Evolutionary conservation across 257 asterid species (phyloP).

Genomic region (Verbena officinalis): DNA sequence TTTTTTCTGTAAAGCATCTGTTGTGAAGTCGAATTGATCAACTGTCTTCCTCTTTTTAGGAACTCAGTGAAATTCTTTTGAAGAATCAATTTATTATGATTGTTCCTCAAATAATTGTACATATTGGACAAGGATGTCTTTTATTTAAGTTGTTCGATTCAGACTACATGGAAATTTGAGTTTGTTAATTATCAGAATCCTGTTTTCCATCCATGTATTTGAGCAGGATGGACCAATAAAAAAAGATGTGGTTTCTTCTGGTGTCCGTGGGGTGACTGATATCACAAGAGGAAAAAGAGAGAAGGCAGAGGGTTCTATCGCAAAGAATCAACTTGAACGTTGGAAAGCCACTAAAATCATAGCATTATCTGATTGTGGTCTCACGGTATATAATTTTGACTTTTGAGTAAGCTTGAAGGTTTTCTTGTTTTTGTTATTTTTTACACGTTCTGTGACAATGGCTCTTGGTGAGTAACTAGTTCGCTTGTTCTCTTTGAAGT

Average conservation of each 20-base stretch:
- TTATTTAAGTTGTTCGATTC: constrained; percentile 9
- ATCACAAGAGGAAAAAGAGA: constrained; percentile 35
- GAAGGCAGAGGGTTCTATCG: constrained; percentile 35
- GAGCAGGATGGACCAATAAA: constrained; percentile 72
- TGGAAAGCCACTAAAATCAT: constrained; percentile 83
- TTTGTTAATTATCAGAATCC: constrained; percentile 14
- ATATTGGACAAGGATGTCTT: constrained; percentile 1
- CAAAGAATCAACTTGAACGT: constrained; percentile 52
- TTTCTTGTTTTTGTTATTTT: constrained; percentile 1
- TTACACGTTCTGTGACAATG: not conserved
- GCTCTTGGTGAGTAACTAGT: not conserved
- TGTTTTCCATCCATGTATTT: constrained; percentile 15
- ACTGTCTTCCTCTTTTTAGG: not conserved
- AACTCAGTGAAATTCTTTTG: not conserved
- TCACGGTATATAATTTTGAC: constrained; percentile 51
- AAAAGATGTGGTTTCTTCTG: constrained; percentile 44
- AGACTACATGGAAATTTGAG: not conserved
- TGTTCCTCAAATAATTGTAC: not conserved
- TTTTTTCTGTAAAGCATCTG: not conserved
- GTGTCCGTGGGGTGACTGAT: constrained; percentile 36
- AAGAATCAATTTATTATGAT: constrained; percentile 3
- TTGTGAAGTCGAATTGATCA: not conserved
- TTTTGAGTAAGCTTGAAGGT: constrained; percentile 3
- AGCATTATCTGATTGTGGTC: constrained; percentile 53
- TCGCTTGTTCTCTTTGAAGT: not conserved